phyloP scores from a whole-genome alignment of 805 yeast genomes.

The Wickerhamiella kurtzmanii region DNA sequence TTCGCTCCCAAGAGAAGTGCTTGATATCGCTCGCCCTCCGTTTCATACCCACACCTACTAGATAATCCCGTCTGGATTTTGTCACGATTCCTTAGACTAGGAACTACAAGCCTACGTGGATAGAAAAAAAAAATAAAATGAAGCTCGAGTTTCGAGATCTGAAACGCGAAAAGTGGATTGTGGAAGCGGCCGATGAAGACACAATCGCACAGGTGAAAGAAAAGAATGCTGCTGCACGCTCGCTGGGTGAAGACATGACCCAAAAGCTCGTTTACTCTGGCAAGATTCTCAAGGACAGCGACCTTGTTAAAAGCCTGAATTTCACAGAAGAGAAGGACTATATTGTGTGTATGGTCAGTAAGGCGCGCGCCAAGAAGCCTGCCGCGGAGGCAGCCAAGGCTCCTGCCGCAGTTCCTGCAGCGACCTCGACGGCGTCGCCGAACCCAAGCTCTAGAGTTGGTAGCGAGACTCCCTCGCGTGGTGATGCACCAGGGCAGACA shows the following conservation, averaged over 20 bases:
- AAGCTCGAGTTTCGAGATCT: constrained; percentile 77
- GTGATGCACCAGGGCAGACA: constrained; percentile 5
- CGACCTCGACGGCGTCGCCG: constrained; percentile 15
- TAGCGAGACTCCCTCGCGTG: not conserved
- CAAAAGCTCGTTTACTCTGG: constrained; percentile 88
- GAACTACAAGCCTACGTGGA: too few relatives aligned
- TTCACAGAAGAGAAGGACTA: constrained; percentile 74
- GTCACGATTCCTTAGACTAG: too few relatives aligned
- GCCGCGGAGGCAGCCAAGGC: constrained; percentile 7
- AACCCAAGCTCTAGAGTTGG: constrained; percentile 19
- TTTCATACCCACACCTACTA: too few relatives aligned
- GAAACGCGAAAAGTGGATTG: constrained; percentile 73
- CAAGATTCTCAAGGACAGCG: constrained; percentile 75
- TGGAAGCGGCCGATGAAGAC: constrained; percentile 59
- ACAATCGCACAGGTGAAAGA: constrained; percentile 63
- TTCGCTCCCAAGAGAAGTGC: too few relatives aligned
- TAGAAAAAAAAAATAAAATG: constrained; percentile 40
- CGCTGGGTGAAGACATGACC: constrained; percentile 48
- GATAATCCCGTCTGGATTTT: too few relatives aligned
- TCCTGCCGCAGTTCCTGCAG: constrained; percentile 14
- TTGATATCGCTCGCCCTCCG: too few relatives aligned
- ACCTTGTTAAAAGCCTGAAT: constrained; percentile 55
- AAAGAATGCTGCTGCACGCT: constrained; percentile 53
- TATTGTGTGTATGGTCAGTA: constrained; percentile 81
- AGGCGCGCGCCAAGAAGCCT: constrained; percentile 22